Conservation (phyloP, 176 grass and related monocot species). For the Eragrostis nindensis region DNA sequence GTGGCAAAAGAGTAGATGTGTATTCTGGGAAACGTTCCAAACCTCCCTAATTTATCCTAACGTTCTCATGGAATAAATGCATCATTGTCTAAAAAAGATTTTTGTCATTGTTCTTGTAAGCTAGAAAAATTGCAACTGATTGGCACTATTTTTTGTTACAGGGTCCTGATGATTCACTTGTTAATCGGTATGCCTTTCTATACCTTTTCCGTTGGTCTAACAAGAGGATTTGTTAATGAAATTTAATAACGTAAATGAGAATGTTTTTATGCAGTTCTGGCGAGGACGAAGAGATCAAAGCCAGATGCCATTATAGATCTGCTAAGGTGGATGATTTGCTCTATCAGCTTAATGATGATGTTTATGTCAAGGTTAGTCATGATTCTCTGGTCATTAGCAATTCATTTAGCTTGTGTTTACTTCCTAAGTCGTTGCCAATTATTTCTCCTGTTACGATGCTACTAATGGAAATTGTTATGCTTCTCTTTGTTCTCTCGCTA, state of each 20-base stretch:
- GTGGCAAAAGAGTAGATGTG: no score
- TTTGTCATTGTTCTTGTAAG: no score
- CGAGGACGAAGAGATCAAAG: conserved; percentile 23
- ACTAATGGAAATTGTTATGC: neutral
- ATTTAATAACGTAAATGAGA: neutral
- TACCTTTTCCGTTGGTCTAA: neutral
- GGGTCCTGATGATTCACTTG: no score
- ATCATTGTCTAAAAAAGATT: no score
- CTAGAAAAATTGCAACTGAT: no score
- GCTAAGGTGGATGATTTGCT: conserved; percentile 55
- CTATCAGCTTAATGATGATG: conserved; percentile 64
- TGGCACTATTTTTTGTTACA: no score
- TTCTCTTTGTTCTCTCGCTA: no score
- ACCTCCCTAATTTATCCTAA: no score
- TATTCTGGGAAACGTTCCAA: no score
- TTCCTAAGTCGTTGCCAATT: neutral
- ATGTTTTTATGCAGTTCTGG: conserved; percentile 26
- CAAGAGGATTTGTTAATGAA: neutral
- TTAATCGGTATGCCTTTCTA: conserved; percentile 12
- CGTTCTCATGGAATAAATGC: no score
- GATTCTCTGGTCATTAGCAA: no score
- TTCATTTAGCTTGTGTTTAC: neutral
- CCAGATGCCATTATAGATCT: conserved; percentile 46
- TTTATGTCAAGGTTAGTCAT: conserved; percentile 61
- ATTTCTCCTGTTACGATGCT: neutral